Evolutionary conservation across 78 protist species (phyloP).

Genomic region (Acrasis kona): DNA sequence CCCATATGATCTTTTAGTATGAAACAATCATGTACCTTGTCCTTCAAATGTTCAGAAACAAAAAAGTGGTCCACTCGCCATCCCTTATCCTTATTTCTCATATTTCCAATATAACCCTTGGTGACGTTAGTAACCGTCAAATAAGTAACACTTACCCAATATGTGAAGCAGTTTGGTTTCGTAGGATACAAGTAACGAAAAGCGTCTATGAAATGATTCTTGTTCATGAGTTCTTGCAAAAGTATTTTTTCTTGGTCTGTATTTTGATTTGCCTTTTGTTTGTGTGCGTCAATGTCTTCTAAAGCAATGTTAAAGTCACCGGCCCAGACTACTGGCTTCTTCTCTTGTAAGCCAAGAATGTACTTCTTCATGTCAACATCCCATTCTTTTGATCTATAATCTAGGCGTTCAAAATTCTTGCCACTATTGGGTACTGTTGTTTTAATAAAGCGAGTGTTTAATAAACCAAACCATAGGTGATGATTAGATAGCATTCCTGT

Average conservation of each 20-base stretch:
- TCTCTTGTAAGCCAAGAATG: neutral
- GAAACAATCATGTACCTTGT: neutral
- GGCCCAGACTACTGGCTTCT: neutral
- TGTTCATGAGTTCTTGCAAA: neutral
- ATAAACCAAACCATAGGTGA: too few relatives aligned
- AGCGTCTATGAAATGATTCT: neutral
- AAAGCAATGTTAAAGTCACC: conserved; percentile 15
- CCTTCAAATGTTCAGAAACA: neutral
- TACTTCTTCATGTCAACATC: neutral
- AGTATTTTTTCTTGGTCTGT: conserved; percentile 2
- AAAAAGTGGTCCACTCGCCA: conserved; percentile 22
- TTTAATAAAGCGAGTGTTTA: too few relatives aligned
- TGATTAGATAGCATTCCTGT: neutral
- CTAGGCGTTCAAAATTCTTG: neutral
- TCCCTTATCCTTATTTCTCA: neutral
- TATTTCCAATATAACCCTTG: neutral
- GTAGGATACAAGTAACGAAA: conserved; percentile 7
- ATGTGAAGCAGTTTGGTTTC: neutral
- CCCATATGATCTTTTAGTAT: conserved; percentile 4
- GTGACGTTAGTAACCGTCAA: too few relatives aligned
- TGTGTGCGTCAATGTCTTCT: neutral
- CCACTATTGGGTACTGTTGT: conserved; percentile 17
- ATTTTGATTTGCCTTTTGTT: conserved; percentile 8
- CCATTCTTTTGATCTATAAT: conserved; percentile 12
- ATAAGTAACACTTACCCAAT: too few relatives aligned